These are phyloP conservation scores for Naganishia vishniacii DNA, from an alignment of 768 basidiomycete genomes.

Conservation along the genomic window DNA sequence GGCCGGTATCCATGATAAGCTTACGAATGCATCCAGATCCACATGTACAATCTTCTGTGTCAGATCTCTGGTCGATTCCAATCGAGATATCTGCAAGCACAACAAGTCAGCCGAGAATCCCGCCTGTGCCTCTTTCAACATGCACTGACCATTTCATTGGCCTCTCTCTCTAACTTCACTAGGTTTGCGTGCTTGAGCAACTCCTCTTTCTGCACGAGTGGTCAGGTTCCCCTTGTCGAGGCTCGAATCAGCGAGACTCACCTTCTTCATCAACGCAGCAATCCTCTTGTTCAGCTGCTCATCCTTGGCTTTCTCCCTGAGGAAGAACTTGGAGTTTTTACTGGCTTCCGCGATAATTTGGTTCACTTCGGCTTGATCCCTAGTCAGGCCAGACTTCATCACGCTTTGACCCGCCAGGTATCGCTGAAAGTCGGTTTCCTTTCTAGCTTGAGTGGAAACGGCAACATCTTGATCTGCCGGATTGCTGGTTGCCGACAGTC, in stretches of 20 bases:
- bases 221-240: slow-evolving; percentile 56
- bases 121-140: no score
- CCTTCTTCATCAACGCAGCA: slow-evolving; percentile 59
- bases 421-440: slow-evolving; percentile 40
- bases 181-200: slow-evolving; percentile 33
- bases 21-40: slow-evolving; percentile 84
- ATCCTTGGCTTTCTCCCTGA: slow-evolving; percentile 89
- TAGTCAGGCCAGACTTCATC: slow-evolving; percentile 60
- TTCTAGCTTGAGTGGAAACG: slow-evolving; percentile 5
- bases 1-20: slow-evolving; percentile 13
- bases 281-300: slow-evolving; percentile 75
- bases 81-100: slow-evolving; percentile 53
- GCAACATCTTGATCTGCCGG: neutral
- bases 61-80: slow-evolving; percentile 72
- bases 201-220: slow-evolving; percentile 51
- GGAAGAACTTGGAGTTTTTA: slow-evolving; percentile 66
- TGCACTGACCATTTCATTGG: slow-evolving; percentile 70
- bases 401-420: slow-evolving; percentile 78
- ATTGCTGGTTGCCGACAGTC: no score
- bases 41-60: slow-evolving; percentile 83
- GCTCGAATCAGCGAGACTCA: slow-evolving; percentile 21
- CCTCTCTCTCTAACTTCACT: slow-evolving; percentile 61
- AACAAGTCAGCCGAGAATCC: no score
- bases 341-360: slow-evolving; percentile 64
- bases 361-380: slow-evolving; percentile 40